These are phyloP conservation scores for Syncephalis fuscata DNA, from an alignment of 371 early-diverging fungal species.

Conservation along the genomic window DNA sequence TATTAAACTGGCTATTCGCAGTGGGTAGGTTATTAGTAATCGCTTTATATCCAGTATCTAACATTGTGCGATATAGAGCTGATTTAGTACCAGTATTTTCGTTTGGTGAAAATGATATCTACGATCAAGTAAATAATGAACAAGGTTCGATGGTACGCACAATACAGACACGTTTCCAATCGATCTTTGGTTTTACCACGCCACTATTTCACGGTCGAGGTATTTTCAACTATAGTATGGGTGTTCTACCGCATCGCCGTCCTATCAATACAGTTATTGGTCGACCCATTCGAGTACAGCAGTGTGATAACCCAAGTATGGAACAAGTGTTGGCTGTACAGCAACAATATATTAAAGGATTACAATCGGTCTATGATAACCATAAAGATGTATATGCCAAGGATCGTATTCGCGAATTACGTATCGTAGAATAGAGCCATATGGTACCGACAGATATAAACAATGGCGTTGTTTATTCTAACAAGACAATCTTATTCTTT, in stretches of 20 bases:
- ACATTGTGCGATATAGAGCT: conserved; percentile 12
- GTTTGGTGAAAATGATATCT: conserved; percentile 75
- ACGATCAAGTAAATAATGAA: conserved; percentile 34
- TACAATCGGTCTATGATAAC: conserved; percentile 37
- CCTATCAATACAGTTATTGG: conserved; percentile 39
- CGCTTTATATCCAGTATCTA: no score
- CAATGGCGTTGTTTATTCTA: no score
- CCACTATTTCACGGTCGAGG: conserved; percentile 60
- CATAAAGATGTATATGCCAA: conserved; percentile 52
- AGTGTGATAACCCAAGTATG: conserved; percentile 28
- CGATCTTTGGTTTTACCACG: conserved; percentile 41
- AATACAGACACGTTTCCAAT: conserved; percentile 40
- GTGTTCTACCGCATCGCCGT: conserved; percentile 34
- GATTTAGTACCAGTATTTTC: conserved; percentile 52
- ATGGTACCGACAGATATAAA: neutral
- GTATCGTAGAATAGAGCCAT: conserved; percentile 22
- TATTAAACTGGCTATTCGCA: conserved; percentile 59
- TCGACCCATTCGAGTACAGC: conserved; percentile 33
- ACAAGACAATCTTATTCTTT: no score
- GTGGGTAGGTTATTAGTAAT: conserved; percentile 24
- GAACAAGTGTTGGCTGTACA: conserved; percentile 49
- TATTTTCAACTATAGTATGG: conserved; percentile 43
- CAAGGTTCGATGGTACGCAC: conserved; percentile 25
- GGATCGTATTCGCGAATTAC: conserved; percentile 29
- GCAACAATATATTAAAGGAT: conserved; percentile 33